Evolutionary conservation across 2,329 filamentous ascomycete genomes (phyloP).

Genomic region (Aspergillus sp.): DNA sequence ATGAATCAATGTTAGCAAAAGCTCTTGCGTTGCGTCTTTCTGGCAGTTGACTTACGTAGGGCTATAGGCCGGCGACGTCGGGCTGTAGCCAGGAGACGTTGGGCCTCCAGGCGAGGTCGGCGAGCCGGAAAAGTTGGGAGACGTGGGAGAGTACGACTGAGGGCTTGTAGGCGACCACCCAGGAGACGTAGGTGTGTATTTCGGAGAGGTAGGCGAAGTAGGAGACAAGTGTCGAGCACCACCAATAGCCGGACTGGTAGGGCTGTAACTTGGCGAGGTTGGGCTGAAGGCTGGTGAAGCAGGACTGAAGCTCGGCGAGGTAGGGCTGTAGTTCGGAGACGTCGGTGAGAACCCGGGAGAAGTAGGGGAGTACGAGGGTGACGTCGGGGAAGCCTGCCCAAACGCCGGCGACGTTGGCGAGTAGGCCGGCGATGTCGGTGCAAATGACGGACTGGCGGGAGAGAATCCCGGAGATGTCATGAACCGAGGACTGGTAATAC

Average conservation of each 20-base stretch:
- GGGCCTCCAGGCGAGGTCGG: constrained; percentile 44
- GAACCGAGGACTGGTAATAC: constrained; percentile 57
- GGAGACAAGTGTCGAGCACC: constrained; percentile 44
- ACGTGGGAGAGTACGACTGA: constrained; percentile 51
- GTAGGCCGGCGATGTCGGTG: constrained; percentile 62
- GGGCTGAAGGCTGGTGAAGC: constrained; percentile 55
- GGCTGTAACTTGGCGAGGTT: constrained; percentile 60
- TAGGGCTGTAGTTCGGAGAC: constrained; percentile 61
- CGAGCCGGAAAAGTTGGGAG: constrained; percentile 48
- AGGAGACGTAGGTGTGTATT: constrained; percentile 58
- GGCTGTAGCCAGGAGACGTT: constrained; percentile 45
- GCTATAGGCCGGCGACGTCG: constrained; percentile 45
- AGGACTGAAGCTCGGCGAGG: constrained; percentile 57
- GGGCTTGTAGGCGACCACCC: constrained; percentile 50
- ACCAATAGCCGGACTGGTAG: constrained; percentile 52
- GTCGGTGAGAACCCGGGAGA: constrained; percentile 59
- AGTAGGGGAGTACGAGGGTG: constrained; percentile 54
- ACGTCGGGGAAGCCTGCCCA: constrained; percentile 66
- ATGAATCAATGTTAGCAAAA: constrained; percentile 12
- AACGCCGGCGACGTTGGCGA: constrained; percentile 74
- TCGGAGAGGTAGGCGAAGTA: constrained; percentile 51
- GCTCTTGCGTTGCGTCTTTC: not conserved
- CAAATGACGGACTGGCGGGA: constrained; percentile 55
- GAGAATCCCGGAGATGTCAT: constrained; percentile 56
- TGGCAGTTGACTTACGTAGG: constrained; percentile 37